Conservation (phyloP, 176 grass and related monocot species). For the Metroxylon sagu region DNA sequence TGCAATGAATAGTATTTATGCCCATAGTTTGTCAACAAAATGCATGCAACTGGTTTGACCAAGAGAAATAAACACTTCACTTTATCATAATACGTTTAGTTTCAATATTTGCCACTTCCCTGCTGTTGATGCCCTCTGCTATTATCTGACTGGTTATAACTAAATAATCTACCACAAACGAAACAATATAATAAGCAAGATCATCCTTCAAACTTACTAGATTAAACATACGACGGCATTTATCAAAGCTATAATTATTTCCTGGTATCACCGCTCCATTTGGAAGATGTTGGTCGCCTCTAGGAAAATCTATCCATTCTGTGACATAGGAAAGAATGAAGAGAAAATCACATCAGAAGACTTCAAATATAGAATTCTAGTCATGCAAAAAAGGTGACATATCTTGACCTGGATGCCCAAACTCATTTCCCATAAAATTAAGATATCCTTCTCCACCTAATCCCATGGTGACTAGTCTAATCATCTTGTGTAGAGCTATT, state of each 20-base stretch:
- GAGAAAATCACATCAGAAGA: constrained; percentile 10
- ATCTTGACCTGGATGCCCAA: constrained; percentile 89
- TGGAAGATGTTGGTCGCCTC: constrained; percentile 51
- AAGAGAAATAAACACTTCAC: no score
- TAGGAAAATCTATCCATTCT: constrained; percentile 98
- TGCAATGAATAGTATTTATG: no score
- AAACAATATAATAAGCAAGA: background rate
- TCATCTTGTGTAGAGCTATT: constrained; percentile 99
- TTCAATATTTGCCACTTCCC: no score
- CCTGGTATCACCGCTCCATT: constrained; percentile 58
- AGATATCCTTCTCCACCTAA: constrained; percentile 97
- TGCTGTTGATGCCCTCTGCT: no score
- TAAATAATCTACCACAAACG: no score
- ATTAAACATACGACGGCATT: constrained; percentile 85
- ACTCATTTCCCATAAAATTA: constrained; percentile 99
- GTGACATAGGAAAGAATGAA: constrained; percentile 17
- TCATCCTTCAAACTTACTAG: constrained; percentile 45
- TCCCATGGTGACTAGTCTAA: constrained; percentile 90
- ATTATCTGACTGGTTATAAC: no score
- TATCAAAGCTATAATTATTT: constrained; percentile 82
- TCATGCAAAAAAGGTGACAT: constrained; percentile 6
- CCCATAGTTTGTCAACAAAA: no score
- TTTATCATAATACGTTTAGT: no score
- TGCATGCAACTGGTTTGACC: no score
- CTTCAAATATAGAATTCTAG: constrained; percentile 1